Evolutionary conservation across 768 basidiomycete species (phyloP), one percentile per base, ranked within the genome.

Genomic region (Boletus pseudo-olivaceus): DNA sequence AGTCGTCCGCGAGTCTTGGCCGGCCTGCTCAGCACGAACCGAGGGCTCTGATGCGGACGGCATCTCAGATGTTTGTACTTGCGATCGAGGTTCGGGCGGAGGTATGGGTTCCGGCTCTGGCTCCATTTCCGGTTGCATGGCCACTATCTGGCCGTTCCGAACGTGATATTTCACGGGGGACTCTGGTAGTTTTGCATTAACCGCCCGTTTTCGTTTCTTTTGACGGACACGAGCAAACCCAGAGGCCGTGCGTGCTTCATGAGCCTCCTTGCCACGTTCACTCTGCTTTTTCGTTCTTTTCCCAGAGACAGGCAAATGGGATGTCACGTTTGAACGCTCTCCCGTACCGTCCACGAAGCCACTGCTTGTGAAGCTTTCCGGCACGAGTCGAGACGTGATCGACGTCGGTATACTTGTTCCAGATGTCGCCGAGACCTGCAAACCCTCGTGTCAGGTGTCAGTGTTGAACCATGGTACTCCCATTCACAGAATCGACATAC

Each of bases 111-210:
- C 38, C 6, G 35, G 30, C 4, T 34, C 32, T 5, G 32, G n/a
- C n/a, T 39, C 38, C 12, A 11, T 37, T 26, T 30, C 51, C 27
- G 39, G 20, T 5, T 39, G 42, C 7, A 56, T 3, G 2, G 37
- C 11, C 7, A 65, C 66, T 2, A 67, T 32, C 38, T 53, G 56
- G 0, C 66, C 65, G 3, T 49, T 54, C 47, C 51, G 56, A 7
- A 66, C 42, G 23, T 62, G 56, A 19, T 53, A 54, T 20, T 27
- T 64, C 12, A 23, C 23, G 12, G 20, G 32, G 0, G 42, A 5
- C n/a, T 6, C 37, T 3, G 14, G 19, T n/a, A n/a, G n/a, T 23
- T 30, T 54, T 2, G 12, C 9, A 10, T 35, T 47, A 12, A 5
- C 5, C 6, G 1, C 30, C 5, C 30, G 50, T 40, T 43, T 42